These are phyloP conservation scores for Kodamaea anthophila DNA, from an alignment of 1,139 yeast genomes.

Conservation along the genomic window DNA sequence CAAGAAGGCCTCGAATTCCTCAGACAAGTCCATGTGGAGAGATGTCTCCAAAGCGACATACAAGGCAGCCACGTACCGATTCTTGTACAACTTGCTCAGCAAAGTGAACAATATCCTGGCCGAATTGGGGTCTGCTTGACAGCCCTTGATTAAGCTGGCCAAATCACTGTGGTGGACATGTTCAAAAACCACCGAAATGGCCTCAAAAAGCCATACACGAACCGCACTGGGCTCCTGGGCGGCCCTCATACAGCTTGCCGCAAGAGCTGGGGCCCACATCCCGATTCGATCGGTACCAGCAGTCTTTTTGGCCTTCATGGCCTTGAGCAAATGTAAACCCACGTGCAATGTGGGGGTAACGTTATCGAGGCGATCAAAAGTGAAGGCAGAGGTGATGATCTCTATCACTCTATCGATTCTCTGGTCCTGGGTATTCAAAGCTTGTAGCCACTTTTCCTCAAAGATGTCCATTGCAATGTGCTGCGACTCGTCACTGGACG, in stretches of 20 bases:
- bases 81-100: slow-evolving; percentile 16
- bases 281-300: not conserved
- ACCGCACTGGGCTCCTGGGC: not conserved
- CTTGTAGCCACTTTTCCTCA: slow-evolving; percentile 24
- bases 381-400: slow-evolving; percentile 6
- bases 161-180: slow-evolving; percentile 1
- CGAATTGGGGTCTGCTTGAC: not conserved
- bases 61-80: slow-evolving; percentile 15
- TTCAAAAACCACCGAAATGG: slow-evolving; percentile 4
- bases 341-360: slow-evolving; percentile 7
- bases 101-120: slow-evolving; percentile 21
- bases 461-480: slow-evolving; percentile 15
- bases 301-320: slow-evolving; percentile 1
- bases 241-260: slow-evolving; percentile 4
- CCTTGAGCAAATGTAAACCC: slow-evolving; percentile 6
- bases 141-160: slow-evolving; percentile 4
- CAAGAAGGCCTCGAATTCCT: slow-evolving; percentile 12
- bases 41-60: slow-evolving; percentile 14
- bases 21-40: slow-evolving; percentile 10
- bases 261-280: slow-evolving; percentile 2
- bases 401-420: slow-evolving; percentile 7
- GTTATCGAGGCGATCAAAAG: slow-evolving; percentile 3
- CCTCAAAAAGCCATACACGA: slow-evolving; percentile 6
- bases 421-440: slow-evolving; percentile 19
- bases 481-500: slow-evolving; percentile 12